Base-by-base conservation (phyloP, 164 flowering plant genomes). In the Magnolia sinica region DNA sequence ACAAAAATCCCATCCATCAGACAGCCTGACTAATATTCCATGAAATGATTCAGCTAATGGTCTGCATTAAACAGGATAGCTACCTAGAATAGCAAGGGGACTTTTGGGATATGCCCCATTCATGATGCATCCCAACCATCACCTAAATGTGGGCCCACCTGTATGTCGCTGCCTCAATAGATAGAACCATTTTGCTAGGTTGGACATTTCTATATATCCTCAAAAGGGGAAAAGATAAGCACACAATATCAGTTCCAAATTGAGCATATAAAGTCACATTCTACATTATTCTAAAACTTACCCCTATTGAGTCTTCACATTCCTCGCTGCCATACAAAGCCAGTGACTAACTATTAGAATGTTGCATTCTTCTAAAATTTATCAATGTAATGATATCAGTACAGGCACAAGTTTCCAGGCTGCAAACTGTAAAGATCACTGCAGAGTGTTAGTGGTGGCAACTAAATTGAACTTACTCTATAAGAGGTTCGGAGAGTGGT, bases 401-500 rank as follows among this genome's bases (percentile, higher is more conserved):
- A 16, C 61, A 11, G 61, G 8, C 16, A 70, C 20, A 18, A 70
- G 7, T 49, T 49, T 68, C 49, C 29, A 22, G 20, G 31, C 22
- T 29, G 49, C 8, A 31, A 29, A 14, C 29, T 68, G 50, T 16
- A 68, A 16, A 37, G 49, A 14, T 31, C 71, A 18, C 14, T 68
- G 31, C 71, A 24, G 50, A 29, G 2, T 37, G 45, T 65, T 9
- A 65, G 64, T 59, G 64, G 19, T 19, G 11, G 64, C 68, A 19
- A 64, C 10, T 7, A 29, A 68, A 49, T 18, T 64, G 10, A 74
- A 76, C 93, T 78, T 89, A 96, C 99, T 86, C 96, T 77, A 96
- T 94, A n/a, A 96, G 88, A 64, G 98, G 98, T 79, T 94, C 99
- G n/a, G 98, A 94, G 50, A 96, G 95, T 8, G 96, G 96, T 52